Evolutionary conservation across 2,329 filamentous ascomycete genomes (phyloP), one percentile per base, ranked within the genome.

Genomic region (Emergomyces africanus): DNA sequence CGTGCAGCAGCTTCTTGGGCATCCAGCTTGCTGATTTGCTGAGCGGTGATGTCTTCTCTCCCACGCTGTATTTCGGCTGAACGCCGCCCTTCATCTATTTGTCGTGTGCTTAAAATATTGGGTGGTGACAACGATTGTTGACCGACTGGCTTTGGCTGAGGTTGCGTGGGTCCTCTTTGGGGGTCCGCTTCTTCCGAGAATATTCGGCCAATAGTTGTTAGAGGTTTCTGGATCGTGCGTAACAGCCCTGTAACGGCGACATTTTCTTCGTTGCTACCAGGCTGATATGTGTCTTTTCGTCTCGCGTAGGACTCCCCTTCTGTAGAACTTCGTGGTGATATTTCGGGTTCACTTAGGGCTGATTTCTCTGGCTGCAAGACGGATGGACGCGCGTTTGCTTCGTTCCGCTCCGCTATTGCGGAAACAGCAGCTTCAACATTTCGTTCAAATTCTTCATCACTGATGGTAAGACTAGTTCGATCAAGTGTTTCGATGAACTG

Each of bases 401-500:
- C 82, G 67, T 96, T 90, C 67, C 89, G 89, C 74, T 96, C 92
- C 1, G 94, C 92, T 64, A 99, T 99, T 48, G 89, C 89, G 5
- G 90, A 96, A 2, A 99, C 95, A 8, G 94, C 91, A 3, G 88
- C 88, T 75, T 99, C 94, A n/a, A 99, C 95, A 65, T 96, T 91
- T 69, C 83, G 83, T 71, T 99, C 94, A 68, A 99, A 99, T 42
- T 97, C 94, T 59, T 94, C 90, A 68, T 99, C 91, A 1, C 87
- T 87, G 57, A 99, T 94, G 0, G 94, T 97, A 8, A 99, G 77
- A 30, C 87, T 92, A 1, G 94, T 97, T 50, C 91, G 86, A 72
- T 99, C 94, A 73, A 99, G 85, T 61, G 89, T 95, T 75, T 99
- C 94, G 66, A 99, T 89, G 71, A 99, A 99, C 67, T 96, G 90